Percentiles rank a stretch among this genome's conserved stretches.
Evolutionary conservation across 2,329 filamentous ascomycete species (phyloP).

Genomic region (Beauveria pseudobassiana): DNA sequence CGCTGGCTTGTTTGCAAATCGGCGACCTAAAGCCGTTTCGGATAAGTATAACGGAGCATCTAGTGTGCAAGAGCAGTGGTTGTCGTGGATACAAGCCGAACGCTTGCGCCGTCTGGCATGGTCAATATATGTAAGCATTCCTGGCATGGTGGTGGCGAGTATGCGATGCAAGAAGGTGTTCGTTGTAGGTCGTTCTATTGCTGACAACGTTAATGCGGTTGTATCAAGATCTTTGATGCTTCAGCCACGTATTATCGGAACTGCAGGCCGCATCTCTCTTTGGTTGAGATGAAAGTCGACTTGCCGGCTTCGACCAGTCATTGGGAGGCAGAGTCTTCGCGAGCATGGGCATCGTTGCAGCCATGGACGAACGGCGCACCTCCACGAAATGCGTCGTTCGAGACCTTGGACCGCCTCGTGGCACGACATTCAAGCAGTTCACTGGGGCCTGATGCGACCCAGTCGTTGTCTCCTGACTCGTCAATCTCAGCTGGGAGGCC

Average conservation of each 20-base stretch:
- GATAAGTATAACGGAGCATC: neutral
- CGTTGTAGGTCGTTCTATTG: no score
- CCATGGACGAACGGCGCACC: neutral
- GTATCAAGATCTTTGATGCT: neutral
- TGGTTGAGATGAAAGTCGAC: neutral
- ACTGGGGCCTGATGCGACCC: no score
- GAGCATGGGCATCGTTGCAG: neutral
- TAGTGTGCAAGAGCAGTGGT: neutral
- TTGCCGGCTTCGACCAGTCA: neutral
- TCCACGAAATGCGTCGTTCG: neutral
- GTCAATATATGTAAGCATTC: neutral
- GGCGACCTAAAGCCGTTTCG: neutral
- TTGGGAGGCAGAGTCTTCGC: neutral
- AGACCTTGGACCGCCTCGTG: neutral
- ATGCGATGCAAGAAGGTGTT: neutral
- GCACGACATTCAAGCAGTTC: neutral
- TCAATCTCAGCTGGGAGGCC: neutral
- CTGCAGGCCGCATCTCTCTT: neutral
- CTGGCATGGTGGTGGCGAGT: neutral
- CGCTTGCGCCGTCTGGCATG: neutral
- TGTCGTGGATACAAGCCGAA: neutral
- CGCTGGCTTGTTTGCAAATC: neutral
- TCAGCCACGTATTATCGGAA: neutral
- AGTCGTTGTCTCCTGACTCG: neutral
- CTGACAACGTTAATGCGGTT: neutral